Evolutionary conservation across 805 yeast genomes (phyloP).

Genomic region (Jamesozyma rosinii): DNA sequence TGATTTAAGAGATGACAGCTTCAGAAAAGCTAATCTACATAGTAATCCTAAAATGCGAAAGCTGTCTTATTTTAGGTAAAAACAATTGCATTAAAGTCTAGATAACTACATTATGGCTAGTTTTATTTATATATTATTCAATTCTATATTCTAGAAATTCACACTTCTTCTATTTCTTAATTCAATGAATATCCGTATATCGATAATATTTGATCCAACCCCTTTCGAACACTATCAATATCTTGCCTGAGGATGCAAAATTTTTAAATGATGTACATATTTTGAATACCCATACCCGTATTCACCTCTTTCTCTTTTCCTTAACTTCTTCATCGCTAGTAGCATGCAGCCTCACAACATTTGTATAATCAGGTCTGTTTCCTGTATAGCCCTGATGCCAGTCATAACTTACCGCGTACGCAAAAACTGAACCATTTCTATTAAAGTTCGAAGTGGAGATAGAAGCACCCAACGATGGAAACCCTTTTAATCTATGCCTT

Average conservation of each 20-base stretch:
- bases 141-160: too few relatives aligned
- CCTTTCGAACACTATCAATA: too few relatives aligned
- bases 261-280: not conserved
- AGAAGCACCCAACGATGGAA: constrained; percentile 56
- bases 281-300: not conserved
- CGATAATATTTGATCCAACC: too few relatives aligned
- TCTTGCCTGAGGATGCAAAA: not conserved
- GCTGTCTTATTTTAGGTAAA: not conserved
- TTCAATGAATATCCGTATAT: too few relatives aligned
- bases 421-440: constrained; percentile 72
- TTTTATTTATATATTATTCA: too few relatives aligned
- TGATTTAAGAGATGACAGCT: not conserved
- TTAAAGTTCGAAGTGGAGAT: constrained; percentile 76
- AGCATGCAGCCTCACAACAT: constrained; percentile 71
- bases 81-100: not conserved
- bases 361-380: constrained; percentile 68
- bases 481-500: constrained; percentile 74
- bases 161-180: too few relatives aligned
- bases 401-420: constrained; percentile 88
- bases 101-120: too few relatives aligned
- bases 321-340: constrained; percentile 80
- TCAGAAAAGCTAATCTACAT: not conserved
- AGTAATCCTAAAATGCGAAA: not conserved
- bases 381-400: constrained; percentile 88
- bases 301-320: constrained; percentile 33